Evolutionary conservation across 345 rosid species (phyloP).

Genomic region (Chamaenerion angustifolium): DNA sequence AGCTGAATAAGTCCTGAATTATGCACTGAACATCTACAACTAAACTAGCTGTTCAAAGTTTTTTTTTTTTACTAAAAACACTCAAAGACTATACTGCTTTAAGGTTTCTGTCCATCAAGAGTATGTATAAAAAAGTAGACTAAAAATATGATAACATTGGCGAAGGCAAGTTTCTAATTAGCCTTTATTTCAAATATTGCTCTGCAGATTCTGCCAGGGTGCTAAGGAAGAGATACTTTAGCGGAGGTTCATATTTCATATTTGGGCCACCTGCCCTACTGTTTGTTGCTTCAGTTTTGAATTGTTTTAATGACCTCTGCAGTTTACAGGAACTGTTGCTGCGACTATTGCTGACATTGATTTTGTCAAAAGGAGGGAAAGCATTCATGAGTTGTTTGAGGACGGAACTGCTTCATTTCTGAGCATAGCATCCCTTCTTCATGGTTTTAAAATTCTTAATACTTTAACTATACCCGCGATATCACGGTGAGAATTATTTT

Average conservation of each 20-base stretch:
- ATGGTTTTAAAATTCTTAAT: constrained; percentile 69
- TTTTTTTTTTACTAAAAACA: too few relatives aligned
- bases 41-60: too few relatives aligned
- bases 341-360: constrained; percentile 89
- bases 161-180: neutral
- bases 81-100: too few relatives aligned
- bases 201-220: constrained; percentile 72
- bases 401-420: constrained; percentile 85
- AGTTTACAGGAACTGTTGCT: constrained; percentile 68
- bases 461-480: constrained; percentile 56
- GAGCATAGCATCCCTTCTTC: constrained; percentile 67
- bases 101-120: too few relatives aligned
- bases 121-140: too few relatives aligned
- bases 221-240: constrained; percentile 70
- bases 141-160: neutral
- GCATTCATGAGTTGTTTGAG: constrained; percentile 73
- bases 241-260: constrained; percentile 62
- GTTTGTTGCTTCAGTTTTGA: neutral
- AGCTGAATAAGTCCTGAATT: too few relatives aligned
- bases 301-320: neutral
- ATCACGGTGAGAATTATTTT: constrained; percentile 32
- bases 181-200: constrained; percentile 7
- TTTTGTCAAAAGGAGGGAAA: constrained; percentile 84
- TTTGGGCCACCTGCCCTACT: neutral
- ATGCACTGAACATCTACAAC: too few relatives aligned